Evolutionary conservation across 139 green algal genomes (phyloP).

Genomic region (Tetraselmis chui): DNA sequence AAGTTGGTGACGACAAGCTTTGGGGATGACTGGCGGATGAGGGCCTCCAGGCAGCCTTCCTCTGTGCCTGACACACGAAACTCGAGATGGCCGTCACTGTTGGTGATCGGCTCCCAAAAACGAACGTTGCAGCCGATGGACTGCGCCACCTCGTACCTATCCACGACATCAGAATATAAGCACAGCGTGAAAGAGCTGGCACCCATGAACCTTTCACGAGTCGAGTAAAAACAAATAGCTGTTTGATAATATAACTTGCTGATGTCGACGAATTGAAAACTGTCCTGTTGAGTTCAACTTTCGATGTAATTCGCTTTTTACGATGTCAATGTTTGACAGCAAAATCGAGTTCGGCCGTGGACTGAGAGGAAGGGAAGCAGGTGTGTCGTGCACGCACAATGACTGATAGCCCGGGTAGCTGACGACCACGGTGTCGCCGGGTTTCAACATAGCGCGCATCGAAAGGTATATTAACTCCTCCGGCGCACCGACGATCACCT

Average conservation of each 20-base stretch:
- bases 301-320: too few relatives aligned
- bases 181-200: too few relatives aligned
- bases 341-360: too few relatives aligned
- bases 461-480: conserved; percentile 53
- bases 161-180: too few relatives aligned
- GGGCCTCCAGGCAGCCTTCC: conserved; percentile 8
- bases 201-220: too few relatives aligned
- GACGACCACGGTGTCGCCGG: conserved; percentile 59
- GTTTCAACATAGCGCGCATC: conserved; percentile 55
- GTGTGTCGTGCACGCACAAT: conserved; percentile 18
- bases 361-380: too few relatives aligned
- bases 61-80: conserved; percentile 31
- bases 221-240: too few relatives aligned
- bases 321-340: too few relatives aligned
- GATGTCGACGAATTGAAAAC: too few relatives aligned
- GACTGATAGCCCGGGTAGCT: conserved; percentile 67
- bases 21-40: conserved; percentile 11
- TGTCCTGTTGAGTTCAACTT: too few relatives aligned
- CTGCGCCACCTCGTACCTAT: conserved; percentile 38
- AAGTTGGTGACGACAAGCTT: conserved; percentile 70
- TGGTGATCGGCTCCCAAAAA: conserved; percentile 36
- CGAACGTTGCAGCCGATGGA: conserved; percentile 40
- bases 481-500: conserved; percentile 39
- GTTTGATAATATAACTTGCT: too few relatives aligned
- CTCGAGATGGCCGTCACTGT: background rate